Evolutionary conservation across 163 green algal species (phyloP), one percentile per base, ranked within the genome.

Genomic region (Scenedesmus sp.): DNA sequence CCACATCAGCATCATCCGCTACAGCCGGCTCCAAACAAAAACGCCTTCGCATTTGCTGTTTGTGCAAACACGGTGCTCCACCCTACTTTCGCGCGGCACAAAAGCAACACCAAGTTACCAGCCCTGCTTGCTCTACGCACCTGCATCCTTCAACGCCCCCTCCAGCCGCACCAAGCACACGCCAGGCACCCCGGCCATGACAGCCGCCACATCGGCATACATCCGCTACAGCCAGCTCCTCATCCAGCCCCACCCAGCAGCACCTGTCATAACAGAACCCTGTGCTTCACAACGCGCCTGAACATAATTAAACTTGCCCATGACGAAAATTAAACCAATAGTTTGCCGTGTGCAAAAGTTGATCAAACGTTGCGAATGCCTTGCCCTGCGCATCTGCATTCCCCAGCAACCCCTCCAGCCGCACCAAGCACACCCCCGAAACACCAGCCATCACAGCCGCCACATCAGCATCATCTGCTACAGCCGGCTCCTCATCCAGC

Each of bases 201-300:
- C 67, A n/a, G 9, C 20, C 2, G 86, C 73, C 67, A 90, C 13
- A 67, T 84, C 34, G 18, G 67, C 67, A 73, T 90, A n/a, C 86
- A 73, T 90, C 86, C n/a, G 66, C 52, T 7, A 84, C 86, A 34
- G 70, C 73, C n/a, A 67, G 86, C 86, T 84, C 86, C 67, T 74
- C 46, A 18, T 55, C 46, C 2, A 90, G 46, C 15, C 86, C 67
- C 52, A 84, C 86, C 86, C 86, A 90, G 64, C 6, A 7, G 67
- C 84, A 67, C 67, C 18, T 52, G 86, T 90, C 74, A 18, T 84
- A 67, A 59, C 67, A 56, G 34, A 46, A 46, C 34, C 34, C 34
- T 46, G 34, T 46, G 34, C 34, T 46, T 46, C 34, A 46, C 34
- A 46, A 46, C 34, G 34, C 34, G 34, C 34, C 34, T 46, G 34